Base-by-base conservation (phyloP, 768 basidiomycete genomes). In the Hirschioporus abietinus region DNA sequence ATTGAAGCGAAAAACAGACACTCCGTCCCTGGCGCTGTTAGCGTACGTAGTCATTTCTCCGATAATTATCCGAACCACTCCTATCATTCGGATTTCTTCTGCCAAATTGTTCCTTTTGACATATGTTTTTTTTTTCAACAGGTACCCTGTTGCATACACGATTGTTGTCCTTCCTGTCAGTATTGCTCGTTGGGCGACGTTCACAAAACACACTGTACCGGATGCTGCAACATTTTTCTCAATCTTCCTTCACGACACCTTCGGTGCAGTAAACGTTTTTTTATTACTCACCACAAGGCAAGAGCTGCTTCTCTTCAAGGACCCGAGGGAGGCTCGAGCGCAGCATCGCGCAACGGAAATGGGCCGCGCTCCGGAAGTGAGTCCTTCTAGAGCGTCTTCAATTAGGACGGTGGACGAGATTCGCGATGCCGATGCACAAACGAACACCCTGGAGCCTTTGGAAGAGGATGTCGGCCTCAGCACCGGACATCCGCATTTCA, bases 81-180 rank as follows among this genome's bases (percentile, higher is more conserved):
- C 6, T 10, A 52, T 52, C 42, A 52, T 15, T 20, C 20, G 12
- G 42, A 61, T 25, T 61, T 18, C 30, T 34, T 17, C 10, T 9
- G 7, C 20, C 27, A 7, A 23, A 60, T 7, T 15, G 23, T 1
- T 61, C 20, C 58, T 25, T 34, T 23, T 34, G 60, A 34, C 25
- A 61, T 25, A 25, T 61, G 24, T 17, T 25, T 25, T 61, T n/a
- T 59, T n/a, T 59, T 26, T 7, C 58, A 59, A 25, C 60, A 80
- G 78, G 20, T 82, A 82, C 68, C 82, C 81, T 2, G 26, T 76
- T 23, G 72, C 76, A 7, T 81, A 81, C 68, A 76, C 74, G 60
- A 27, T 81, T 17, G 66, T 78, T 30, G 70, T 81, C 65, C 73
- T 83, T 2, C 81, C 82, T 0, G 67, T 81, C 20, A 78, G 78